Evolutionary conservation across 805 yeast genomes (phyloP).

Genomic region (Teunomyces barrocoloradensis): DNA sequence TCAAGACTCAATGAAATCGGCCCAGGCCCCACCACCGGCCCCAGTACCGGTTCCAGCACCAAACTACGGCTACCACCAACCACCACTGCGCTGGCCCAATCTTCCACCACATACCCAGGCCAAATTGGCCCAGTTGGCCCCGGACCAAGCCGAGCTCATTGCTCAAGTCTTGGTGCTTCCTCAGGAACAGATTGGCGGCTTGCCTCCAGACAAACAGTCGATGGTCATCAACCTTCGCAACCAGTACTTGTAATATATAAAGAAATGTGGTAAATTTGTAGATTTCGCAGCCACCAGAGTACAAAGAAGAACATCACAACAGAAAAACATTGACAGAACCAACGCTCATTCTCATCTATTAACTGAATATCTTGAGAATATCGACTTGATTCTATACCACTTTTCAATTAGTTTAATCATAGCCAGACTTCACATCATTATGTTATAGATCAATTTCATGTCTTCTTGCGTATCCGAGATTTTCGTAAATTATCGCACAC

Average conservation of each 20-base stretch:
- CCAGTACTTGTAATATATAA: slow-evolving; percentile 43
- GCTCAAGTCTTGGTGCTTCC: slow-evolving; percentile 53
- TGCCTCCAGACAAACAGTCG: slow-evolving; percentile 51
- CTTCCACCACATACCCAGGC: slow-evolving; percentile 48
- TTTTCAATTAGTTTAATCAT: no score
- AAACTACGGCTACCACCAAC: slow-evolving; percentile 1
- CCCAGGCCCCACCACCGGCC: slow-evolving; percentile 10
- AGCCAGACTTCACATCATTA: no score
- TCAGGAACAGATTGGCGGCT: slow-evolving; percentile 46
- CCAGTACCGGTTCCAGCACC: slow-evolving; percentile 1
- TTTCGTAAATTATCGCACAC: no score
- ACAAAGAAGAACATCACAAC: no score
- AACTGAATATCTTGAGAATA: no score
- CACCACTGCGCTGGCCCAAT: slow-evolving; percentile 36
- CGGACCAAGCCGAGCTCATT: slow-evolving; percentile 55
- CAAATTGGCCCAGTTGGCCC: slow-evolving; percentile 51
- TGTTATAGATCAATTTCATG: no score
- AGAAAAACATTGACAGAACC: no score
- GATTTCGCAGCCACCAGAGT: no score
- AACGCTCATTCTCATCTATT: no score
- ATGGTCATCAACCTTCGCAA: slow-evolving; percentile 56
- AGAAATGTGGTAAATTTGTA: background rate
- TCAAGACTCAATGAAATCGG: slow-evolving; percentile 47
- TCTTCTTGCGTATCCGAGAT: no score
- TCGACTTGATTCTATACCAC: no score